Conservation (phyloP, 768 basidiomycete genomes). For the Lentinula lateritia region DNA sequence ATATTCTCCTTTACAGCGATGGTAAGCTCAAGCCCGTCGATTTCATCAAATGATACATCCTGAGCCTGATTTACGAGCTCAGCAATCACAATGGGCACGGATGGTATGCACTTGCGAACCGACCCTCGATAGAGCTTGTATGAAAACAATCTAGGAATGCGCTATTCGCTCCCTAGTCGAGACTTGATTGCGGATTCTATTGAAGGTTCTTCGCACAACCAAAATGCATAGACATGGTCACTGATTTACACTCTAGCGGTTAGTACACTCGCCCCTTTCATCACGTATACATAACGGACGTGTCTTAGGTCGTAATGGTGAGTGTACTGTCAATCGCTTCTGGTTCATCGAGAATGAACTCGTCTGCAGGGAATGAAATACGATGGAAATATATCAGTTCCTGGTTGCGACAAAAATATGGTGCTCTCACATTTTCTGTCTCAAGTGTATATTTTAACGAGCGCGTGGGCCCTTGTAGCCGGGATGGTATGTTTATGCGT, state of each 20-base stretch:
- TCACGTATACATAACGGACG: neutral
- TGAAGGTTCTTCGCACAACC: slow-evolving; percentile 34
- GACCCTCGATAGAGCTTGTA: neutral
- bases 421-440: neutral
- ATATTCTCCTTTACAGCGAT: slow-evolving; percentile 1
- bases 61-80: slow-evolving; percentile 28
- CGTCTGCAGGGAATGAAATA: slow-evolving; percentile 72
- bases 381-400: slow-evolving; percentile 81
- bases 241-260: slow-evolving; percentile 1
- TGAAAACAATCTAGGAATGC: slow-evolving; percentile 54
- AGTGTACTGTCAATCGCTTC: neutral
- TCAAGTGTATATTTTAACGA: neutral
- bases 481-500: neutral
- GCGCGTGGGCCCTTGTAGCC: neutral
- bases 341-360: neutral
- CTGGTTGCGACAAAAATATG: slow-evolving; percentile 93
- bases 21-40: neutral
- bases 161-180: slow-evolving; percentile 85
- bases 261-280: neutral
- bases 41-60: neutral
- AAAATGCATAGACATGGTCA: neutral
- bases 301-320: slow-evolving; percentile 51
- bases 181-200: slow-evolving; percentile 89
- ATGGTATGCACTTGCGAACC: slow-evolving; percentile 43
- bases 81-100: slow-evolving; percentile 87